These are phyloP conservation scores for Phytopythium kandeliae DNA, from an alignment of 352 stramenopile species.

Conservation along the genomic window DNA sequence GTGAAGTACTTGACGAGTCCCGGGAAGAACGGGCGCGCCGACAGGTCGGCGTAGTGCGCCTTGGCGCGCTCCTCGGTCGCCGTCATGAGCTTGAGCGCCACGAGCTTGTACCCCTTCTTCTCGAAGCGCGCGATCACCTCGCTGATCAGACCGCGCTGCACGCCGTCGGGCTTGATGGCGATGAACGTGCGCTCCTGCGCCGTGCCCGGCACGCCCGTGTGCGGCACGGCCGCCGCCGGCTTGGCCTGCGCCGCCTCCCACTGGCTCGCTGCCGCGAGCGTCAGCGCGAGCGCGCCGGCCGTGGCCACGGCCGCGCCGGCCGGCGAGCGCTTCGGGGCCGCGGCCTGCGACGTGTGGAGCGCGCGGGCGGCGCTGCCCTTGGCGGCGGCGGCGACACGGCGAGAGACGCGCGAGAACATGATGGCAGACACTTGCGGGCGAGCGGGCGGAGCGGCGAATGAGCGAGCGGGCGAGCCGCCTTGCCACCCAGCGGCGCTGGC, in stretches of 20 bases:
- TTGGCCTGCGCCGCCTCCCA: constrained; percentile 38
- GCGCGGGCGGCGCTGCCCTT: constrained; percentile 50
- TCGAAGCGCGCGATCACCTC: constrained; percentile 98
- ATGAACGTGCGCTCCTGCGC: constrained; percentile 76
- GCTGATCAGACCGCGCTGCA: constrained; percentile 93
- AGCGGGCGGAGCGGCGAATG: neutral
- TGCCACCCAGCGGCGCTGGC: too few species aligned
- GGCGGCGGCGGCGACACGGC: constrained; percentile 54
- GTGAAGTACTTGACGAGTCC: constrained; percentile 96
- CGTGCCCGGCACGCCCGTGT: constrained; percentile 81
- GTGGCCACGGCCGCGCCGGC: constrained; percentile 25
- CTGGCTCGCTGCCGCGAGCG: constrained; percentile 40
- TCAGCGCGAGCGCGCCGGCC: constrained; percentile 35
- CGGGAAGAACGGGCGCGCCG: constrained; percentile 92
- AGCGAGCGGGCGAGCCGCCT: constrained; percentile 5
- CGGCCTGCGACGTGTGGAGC: constrained; percentile 49
- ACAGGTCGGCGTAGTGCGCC: constrained; percentile 92
- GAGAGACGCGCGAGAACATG: constrained; percentile 71
- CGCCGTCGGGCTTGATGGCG: constrained; percentile 98
- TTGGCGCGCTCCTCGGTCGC: constrained; percentile 72
- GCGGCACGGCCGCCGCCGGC: constrained; percentile 33
- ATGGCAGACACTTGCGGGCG: too few species aligned
- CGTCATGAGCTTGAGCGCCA: constrained; percentile 91
- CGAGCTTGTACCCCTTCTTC: constrained; percentile 96
- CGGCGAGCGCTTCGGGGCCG: constrained; percentile 22